Conservation (phyloP, 371 early-diverging fungal species). For the Umbelopsis sp. region DNA sequence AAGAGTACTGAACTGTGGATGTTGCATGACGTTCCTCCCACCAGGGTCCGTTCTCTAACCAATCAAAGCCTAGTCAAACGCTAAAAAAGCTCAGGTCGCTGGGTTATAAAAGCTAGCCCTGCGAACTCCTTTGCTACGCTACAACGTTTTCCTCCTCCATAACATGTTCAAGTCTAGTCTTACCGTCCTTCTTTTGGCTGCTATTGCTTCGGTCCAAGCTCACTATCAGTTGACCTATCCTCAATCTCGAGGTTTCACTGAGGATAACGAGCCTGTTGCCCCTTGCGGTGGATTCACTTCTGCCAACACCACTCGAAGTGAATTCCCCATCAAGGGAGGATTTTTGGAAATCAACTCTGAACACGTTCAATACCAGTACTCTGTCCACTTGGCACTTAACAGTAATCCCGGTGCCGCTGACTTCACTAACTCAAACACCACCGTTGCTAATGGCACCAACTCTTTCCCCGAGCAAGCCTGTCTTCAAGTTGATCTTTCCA, state of each 20-base stretch:
- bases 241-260: slow-evolving; percentile 54
- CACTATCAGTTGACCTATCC: slow-evolving; percentile 60
- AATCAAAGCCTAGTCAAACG: slow-evolving; percentile 5
- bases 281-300: slow-evolving; percentile 60
- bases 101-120: too few relatives aligned
- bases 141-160: background rate
- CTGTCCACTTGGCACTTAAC: slow-evolving; percentile 46
- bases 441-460: slow-evolving; percentile 34
- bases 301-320: slow-evolving; percentile 34
- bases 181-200: slow-evolving; percentile 3
- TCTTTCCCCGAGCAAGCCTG: slow-evolving; percentile 51
- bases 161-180: slow-evolving; percentile 12
- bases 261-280: slow-evolving; percentile 47
- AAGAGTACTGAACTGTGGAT: background rate
- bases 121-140: background rate
- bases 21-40: background rate
- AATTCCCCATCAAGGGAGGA: slow-evolving; percentile 51
- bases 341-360: slow-evolving; percentile 56
- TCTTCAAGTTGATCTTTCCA: slow-evolving; percentile 42
- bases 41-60: background rate
- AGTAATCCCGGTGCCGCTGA: slow-evolving; percentile 46
- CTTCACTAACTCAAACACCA: slow-evolving; percentile 28
- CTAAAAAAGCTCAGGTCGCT: slow-evolving; percentile 7
- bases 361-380: slow-evolving; percentile 48
- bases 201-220: slow-evolving; percentile 30